Conservation (phyloP, 257 asterid species). For the Fraxinus anomala region DNA sequence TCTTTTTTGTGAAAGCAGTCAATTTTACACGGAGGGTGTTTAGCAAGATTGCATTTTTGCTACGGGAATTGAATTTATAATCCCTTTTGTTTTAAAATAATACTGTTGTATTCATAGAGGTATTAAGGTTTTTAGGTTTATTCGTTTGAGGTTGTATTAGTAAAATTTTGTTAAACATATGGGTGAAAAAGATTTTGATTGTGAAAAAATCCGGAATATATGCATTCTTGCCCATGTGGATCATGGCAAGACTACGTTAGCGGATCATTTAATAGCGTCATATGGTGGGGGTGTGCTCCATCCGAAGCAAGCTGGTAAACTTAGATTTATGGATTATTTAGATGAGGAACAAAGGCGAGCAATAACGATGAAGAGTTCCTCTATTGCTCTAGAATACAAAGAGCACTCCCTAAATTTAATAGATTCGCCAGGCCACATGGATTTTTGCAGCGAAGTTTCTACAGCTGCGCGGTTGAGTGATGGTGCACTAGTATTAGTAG, state of each 20-base stretch:
- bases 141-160: neutral
- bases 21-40: neutral
- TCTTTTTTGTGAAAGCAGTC: neutral
- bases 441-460: conserved; percentile 95
- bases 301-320: conserved; percentile 95
- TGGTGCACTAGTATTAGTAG: conserved; percentile 87
- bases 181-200: conserved; percentile 31
- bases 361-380: conserved; percentile 95
- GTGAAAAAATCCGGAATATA: conserved; percentile 56
- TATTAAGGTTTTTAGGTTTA: neutral
- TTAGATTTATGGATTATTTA: conserved; percentile 91
- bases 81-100: neutral
- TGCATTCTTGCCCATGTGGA: conserved; percentile 98
- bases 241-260: conserved; percentile 95
- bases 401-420: conserved; percentile 66
- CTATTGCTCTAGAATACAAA: conserved; percentile 63
- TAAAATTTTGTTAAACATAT: conserved; percentile 18
- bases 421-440: conserved; percentile 99
- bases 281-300: conserved; percentile 93
- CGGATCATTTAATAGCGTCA: conserved; percentile 87
- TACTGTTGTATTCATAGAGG: neutral
- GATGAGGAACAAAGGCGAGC: conserved; percentile 98
- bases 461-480: conserved; percentile 97
- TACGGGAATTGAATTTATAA: neutral
- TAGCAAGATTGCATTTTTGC: neutral